Conservation (phyloP, 2,329 filamentous ascomycete species). For the Apiospora aurea region DNA sequence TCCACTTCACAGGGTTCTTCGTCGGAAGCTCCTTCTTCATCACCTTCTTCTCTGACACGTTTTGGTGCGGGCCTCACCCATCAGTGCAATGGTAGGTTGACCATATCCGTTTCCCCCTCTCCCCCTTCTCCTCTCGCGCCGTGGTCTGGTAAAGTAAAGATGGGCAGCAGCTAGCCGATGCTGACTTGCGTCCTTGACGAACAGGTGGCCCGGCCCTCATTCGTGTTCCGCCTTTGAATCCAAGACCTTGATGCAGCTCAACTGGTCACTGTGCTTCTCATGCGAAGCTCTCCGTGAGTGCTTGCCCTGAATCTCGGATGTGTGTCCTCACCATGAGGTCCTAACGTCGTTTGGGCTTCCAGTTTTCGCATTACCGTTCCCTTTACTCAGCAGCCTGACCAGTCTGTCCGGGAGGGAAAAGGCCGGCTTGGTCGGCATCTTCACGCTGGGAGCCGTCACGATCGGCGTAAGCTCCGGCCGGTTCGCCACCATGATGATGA, state of each 20-base stretch:
- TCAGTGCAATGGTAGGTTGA: constrained; percentile 16
- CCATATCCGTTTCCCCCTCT: background rate
- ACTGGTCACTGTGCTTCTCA: constrained; percentile 28
- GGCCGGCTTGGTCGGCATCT: constrained; percentile 25
- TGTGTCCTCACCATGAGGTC: background rate
- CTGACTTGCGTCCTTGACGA: background rate
- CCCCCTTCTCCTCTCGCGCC: background rate
- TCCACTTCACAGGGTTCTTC: constrained; percentile 19
- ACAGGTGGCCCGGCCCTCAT: constrained; percentile 5
- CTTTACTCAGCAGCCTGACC: constrained; percentile 26
- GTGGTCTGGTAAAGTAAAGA: background rate
- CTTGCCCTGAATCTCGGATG: background rate
- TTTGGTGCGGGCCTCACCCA: constrained; percentile 20
- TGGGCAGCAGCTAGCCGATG: background rate
- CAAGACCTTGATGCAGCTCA: constrained; percentile 17
- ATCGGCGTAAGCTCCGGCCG: constrained; percentile 28
- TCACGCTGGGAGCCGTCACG: constrained; percentile 28
- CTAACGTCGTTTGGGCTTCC: background rate
- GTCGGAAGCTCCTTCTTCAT: constrained; percentile 12
- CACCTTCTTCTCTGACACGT: constrained; percentile 25
- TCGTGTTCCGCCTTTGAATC: constrained; percentile 19
- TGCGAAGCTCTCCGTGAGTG: constrained; percentile 25
- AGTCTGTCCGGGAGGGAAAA: constrained; percentile 25
- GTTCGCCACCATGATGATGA: constrained; percentile 28
- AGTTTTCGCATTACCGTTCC: constrained; percentile 29